phyloP scores from a whole-genome alignment of 2,329 filamentous ascomycete species.

The Grosmannia serpens region DNA sequence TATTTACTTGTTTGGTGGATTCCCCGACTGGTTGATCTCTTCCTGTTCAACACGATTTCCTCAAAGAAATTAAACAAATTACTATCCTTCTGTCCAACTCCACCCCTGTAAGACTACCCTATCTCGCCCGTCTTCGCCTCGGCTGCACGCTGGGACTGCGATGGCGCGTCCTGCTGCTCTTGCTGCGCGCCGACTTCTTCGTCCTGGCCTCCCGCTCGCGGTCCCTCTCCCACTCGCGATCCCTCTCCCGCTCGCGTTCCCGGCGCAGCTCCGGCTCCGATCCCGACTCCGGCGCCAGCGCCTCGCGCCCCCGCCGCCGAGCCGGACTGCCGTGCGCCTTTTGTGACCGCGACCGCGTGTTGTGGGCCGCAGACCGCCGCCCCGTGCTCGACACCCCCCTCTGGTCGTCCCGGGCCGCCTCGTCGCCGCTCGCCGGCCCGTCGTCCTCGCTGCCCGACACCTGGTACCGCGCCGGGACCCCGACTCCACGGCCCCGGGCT shows the following conservation, averaged over 20 bases:
- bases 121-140: not conserved
- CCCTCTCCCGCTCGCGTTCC: constrained; percentile 10
- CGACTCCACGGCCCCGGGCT: constrained; percentile 12
- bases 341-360: constrained; percentile 11
- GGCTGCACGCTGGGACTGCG: not conserved
- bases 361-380: constrained; percentile 10
- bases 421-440: not conserved
- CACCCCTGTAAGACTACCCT: not conserved
- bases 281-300: constrained; percentile 11
- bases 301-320: not conserved
- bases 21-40: too few species aligned
- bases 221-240: not conserved
- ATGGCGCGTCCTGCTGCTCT: constrained; percentile 12
- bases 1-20: too few species aligned
- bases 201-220: constrained; percentile 17
- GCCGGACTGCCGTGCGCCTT: constrained; percentile 6
- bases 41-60: too few species aligned
- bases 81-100: too few species aligned
- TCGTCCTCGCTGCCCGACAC: constrained; percentile 24
- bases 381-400: too few species aligned
- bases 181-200: constrained; percentile 17
- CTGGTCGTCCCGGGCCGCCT: too few species aligned
- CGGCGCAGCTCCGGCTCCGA: constrained; percentile 2
- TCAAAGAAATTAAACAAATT: not conserved
- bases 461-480: not conserved